phyloP scores from a whole-genome alignment of 2,329 filamentous ascomycete genomes.

The Colletotrichum agaves region DNA sequence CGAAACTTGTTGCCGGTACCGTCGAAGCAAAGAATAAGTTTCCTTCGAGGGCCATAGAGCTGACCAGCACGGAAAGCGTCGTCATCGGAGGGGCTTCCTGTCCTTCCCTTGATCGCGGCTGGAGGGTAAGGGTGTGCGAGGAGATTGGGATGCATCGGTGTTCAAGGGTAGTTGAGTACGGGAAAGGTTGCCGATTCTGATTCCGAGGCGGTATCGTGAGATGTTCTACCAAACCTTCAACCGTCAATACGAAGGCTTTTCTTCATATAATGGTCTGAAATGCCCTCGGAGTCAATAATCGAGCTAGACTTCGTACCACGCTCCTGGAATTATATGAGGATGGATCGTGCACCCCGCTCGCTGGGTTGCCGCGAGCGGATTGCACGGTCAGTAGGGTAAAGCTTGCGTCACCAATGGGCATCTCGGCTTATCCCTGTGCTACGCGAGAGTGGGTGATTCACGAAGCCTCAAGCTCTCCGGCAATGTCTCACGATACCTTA shows the following conservation, averaged over 20 bases:
- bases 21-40: conserved; percentile 71
- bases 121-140: not conserved
- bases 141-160: conserved; percentile 1
- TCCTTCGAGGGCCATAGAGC: conserved; percentile 42
- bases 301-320: too few species aligned
- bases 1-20: conserved; percentile 73
- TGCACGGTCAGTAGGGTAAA: not conserved
- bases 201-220: not conserved
- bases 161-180: not conserved
- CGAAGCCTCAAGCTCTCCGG: not conserved
- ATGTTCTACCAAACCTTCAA: not conserved
- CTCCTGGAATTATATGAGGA: too few species aligned
- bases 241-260: not conserved
- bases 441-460: not conserved
- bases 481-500: not conserved
- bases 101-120: not conserved
- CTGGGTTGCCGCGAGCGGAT: not conserved
- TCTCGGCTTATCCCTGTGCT: not conserved
- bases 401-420: not conserved
- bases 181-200: too few species aligned
- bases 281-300: not conserved
- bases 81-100: not conserved
- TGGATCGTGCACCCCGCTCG: too few species aligned
- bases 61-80: conserved; percentile 4
- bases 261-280: conserved; percentile 5